Percentiles rank a stretch among this genome's conserved stretches.
These are phyloP conservation scores for Gaultheria prostrata DNA, from an alignment of 148 eudicot species.

Conservation along the genomic window DNA sequence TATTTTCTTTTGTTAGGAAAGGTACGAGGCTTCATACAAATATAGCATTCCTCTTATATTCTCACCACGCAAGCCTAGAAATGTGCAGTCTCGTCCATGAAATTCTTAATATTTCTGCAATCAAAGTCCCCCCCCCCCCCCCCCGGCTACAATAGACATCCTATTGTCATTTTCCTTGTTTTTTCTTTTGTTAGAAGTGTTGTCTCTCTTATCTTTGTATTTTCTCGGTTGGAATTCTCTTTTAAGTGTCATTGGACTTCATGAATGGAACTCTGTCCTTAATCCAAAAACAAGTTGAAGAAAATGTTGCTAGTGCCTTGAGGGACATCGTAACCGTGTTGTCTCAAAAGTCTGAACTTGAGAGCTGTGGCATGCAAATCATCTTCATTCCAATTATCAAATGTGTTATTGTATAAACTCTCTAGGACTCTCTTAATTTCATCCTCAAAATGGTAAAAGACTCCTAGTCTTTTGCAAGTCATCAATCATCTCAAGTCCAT, in stretches of 20 bases:
- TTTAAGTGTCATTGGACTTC: too few relatives aligned
- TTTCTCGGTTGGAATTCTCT: too few relatives aligned
- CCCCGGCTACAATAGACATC: too few relatives aligned
- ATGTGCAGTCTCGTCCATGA: slow-evolving; percentile 17
- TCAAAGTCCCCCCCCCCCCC: too few relatives aligned
- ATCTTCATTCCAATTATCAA: neutral
- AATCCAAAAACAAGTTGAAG: neutral
- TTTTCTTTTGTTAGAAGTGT: too few relatives aligned
- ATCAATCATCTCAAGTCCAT: slow-evolving; percentile 27
- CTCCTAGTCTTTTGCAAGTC: slow-evolving; percentile 29
- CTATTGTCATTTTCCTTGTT: too few relatives aligned
- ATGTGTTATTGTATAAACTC: neutral
- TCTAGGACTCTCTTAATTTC: slow-evolving; percentile 19
- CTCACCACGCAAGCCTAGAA: slow-evolving; percentile 8
- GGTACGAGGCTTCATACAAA: slow-evolving; percentile 27
- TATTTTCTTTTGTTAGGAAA: neutral
- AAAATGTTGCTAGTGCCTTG: slow-evolving; percentile 19
- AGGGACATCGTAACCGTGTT: slow-evolving; percentile 22
- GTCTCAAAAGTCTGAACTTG: slow-evolving; percentile 30
- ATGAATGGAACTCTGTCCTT: too few relatives aligned
- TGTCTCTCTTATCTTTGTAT: too few relatives aligned
- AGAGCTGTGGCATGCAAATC: slow-evolving; percentile 22
- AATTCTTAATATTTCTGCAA: too few relatives aligned
- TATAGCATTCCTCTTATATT: slow-evolving; percentile 15
- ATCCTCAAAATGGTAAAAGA: slow-evolving; percentile 26